Conservation (phyloP, 2,329 filamentous ascomycete species). For the Apiospora sp. region DNA sequence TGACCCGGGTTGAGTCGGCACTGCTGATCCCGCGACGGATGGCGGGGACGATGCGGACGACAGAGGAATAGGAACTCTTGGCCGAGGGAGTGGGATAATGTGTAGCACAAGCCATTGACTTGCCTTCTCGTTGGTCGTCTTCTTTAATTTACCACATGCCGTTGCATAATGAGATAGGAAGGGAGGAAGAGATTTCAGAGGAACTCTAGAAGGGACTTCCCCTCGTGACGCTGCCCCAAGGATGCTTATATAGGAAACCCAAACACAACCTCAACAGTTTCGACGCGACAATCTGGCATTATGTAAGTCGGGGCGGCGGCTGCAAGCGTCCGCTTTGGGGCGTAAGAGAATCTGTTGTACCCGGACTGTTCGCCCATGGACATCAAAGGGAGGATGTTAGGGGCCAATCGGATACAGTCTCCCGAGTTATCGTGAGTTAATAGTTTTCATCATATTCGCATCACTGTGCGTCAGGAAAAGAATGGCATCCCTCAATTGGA, state of each 20-base stretch:
- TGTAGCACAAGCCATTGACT: not conserved
- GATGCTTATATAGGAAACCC: not conserved
- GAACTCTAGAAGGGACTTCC: not conserved
- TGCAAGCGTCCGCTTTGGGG: not conserved
- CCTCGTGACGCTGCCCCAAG: not conserved
- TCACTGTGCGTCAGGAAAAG: not conserved
- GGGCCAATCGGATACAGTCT: not conserved
- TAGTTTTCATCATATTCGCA: not conserved
- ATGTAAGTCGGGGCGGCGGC: constrained; percentile 7
- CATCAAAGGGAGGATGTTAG: not conserved
- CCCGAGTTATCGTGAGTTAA: not conserved
- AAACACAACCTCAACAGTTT: not conserved
- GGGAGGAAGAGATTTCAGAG: not conserved
- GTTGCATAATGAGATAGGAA: not conserved
- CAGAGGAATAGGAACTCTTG: not conserved
- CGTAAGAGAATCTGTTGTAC: not conserved
- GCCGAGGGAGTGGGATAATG: not conserved
- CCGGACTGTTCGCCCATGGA: not conserved
- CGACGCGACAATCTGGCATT: not conserved
- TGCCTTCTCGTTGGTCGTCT: not conserved
- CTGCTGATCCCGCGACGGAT: constrained; percentile 3
- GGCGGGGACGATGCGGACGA: not conserved
- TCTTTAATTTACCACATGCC: not conserved
- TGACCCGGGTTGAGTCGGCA: not conserved
- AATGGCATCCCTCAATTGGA: not conserved